Conservation (phyloP, 352 stramenopile genomes). For the Thalassiosira delicatula region DNA sequence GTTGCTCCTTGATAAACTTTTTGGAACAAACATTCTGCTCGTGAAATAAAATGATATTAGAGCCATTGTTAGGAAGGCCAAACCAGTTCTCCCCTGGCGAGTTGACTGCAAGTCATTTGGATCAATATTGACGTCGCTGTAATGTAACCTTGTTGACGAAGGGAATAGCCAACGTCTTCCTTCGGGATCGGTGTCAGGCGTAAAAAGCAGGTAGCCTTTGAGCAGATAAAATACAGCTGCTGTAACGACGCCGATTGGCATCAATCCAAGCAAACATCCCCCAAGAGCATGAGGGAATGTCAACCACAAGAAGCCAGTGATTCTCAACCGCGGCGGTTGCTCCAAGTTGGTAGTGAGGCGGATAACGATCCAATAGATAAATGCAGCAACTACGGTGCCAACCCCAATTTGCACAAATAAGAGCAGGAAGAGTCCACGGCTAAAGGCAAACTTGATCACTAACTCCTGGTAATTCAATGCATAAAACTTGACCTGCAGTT, state of each 20-base stretch:
- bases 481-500: constrained; percentile 90
- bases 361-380: constrained; percentile 90
- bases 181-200: constrained; percentile 48
- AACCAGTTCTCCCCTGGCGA: constrained; percentile 87
- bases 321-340: constrained; percentile 89
- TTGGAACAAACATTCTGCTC: constrained; percentile 91
- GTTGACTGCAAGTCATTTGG: constrained; percentile 75
- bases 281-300: constrained; percentile 89
- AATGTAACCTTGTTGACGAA: constrained; percentile 88
- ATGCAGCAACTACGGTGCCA: constrained; percentile 85
- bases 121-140: constrained; percentile 88
- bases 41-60: constrained; percentile 88
- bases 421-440: constrained; percentile 90
- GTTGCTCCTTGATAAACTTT: constrained; percentile 79
- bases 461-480: constrained; percentile 94
- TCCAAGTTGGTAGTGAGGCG: constrained; percentile 91
- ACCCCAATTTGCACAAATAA: constrained; percentile 92
- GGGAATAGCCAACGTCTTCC: constrained; percentile 79
- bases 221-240: constrained; percentile 56
- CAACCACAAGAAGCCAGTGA: constrained; percentile 90
- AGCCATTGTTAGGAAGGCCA: constrained; percentile 92
- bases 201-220: constrained; percentile 79
- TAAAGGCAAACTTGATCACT: constrained; percentile 96
- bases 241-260: constrained; percentile 85
- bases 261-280: constrained; percentile 89